Base-by-base conservation (phyloP, 2,329 filamentous ascomycete genomes). In the Trichoderma oligosporum region DNA sequence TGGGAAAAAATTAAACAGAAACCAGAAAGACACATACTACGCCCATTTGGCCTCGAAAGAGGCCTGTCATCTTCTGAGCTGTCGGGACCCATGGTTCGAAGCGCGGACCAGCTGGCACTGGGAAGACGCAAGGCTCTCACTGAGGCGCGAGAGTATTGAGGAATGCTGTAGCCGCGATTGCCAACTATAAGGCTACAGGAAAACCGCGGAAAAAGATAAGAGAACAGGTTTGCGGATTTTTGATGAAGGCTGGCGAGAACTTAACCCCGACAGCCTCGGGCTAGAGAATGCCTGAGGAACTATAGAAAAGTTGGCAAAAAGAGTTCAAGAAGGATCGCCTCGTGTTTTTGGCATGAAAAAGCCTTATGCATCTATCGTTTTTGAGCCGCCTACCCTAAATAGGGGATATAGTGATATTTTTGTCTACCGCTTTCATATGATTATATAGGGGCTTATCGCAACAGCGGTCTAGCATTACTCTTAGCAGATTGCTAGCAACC, bases 31-130 rank as follows among this genome's bases (percentile, higher is more conserved):
- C 62, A 82, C 89, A 83, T 77, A 93, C 89, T 76, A 66, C 83
- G 78, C 60, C 85, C 85, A 74, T 88, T 88, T 61, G 78, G 69
- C 72, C 79, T 83, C 63, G 87, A 82, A 65, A 96, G 82, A 73
- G 91, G 91, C 76, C 82, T 82, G 72, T 95, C 90, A 69, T 95
- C 91, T 67, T 93, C 90, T 27, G 90, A 94, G 67, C 73, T 78
- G 68, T 76, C 74, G 54, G 76, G 81, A 69, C 74, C 74, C 80
- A 83, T 84, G 61, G 63, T 78, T 63, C 20, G 49, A 25, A 46
- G 57, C 51, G 59, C 56, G 52, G 55, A 60, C 54, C 38, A 41
- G 29, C 31, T 63, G 54, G 56, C 51, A 47, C 66, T 57, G 56
- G 55, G 36, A 38, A 20, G 42, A 57, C 35, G 49, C 52, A 58